Percentiles rank a stretch among this genome's conserved stretches.
Evolutionary conservation across 495 filamentous ascomycete genomes (phyloP).

Genomic region (Penicillium mononematosum): DNA sequence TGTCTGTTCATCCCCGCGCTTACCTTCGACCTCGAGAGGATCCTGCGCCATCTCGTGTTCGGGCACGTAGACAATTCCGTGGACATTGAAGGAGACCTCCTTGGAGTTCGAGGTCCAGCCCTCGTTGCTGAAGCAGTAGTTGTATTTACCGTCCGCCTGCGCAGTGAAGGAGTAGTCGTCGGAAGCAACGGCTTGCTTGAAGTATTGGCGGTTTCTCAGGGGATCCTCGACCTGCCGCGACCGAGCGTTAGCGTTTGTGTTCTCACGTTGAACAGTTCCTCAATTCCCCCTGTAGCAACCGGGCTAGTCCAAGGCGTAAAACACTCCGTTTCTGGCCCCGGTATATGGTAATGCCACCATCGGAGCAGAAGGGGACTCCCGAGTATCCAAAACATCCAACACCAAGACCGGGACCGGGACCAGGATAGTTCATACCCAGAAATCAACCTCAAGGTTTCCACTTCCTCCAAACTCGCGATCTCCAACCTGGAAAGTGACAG

Average conservation of each 20-base stretch:
- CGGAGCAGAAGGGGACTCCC: background rate
- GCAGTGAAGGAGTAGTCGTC: conserved; percentile 94
- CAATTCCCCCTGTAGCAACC: background rate
- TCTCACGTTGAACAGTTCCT: background rate
- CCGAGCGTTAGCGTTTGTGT: conserved; percentile 15
- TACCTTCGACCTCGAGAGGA: conserved; percentile 88
- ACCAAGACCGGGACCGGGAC: too few relatives aligned
- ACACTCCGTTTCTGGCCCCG: background rate
- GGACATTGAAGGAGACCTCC: conserved; percentile 98
- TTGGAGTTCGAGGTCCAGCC: conserved; percentile 88
- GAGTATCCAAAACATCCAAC: background rate
- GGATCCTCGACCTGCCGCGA: conserved; percentile 74
- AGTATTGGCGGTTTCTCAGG: conserved; percentile 65
- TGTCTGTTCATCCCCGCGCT: background rate
- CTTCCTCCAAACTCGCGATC: conserved; percentile 93
- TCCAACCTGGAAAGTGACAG: conserved; percentile 96
- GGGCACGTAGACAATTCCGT: conserved; percentile 96
- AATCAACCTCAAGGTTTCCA: conserved; percentile 94
- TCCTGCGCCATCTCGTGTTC: conserved; percentile 81
- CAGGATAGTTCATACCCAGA: conserved; percentile 70
- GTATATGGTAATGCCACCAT: background rate
- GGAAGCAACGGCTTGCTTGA: conserved; percentile 74
- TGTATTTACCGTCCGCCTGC: conserved; percentile 78
- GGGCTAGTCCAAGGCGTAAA: background rate
- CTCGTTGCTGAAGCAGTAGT: conserved; percentile 99